Evolutionary conservation across 1,284 basidiomycete genomes (phyloP).

Genomic region (Boletellus deceptivus): DNA sequence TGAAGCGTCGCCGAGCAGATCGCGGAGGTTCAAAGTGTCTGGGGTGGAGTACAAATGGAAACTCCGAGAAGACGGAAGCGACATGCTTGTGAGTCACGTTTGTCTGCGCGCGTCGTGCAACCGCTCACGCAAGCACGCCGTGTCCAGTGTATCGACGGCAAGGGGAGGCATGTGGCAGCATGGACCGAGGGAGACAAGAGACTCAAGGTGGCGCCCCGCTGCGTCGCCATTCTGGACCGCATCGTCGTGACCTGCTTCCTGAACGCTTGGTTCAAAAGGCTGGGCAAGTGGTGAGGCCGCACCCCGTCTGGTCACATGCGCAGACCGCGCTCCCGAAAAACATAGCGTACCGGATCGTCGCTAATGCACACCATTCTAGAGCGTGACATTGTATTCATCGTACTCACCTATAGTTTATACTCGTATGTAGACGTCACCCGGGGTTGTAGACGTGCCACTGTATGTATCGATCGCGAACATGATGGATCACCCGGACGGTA

Average conservation of each 20-base stretch:
- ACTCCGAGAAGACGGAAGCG: constrained; percentile 41
- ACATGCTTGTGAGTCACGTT: constrained; percentile 45
- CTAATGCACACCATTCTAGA: neutral
- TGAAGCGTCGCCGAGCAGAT: constrained; percentile 33
- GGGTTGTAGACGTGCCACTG: too few relatives aligned
- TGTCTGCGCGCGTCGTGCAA: neutral
- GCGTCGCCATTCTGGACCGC: constrained; percentile 47
- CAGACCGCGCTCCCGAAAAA: neutral
- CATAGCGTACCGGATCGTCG: too few relatives aligned
- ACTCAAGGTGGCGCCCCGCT: constrained; percentile 42
- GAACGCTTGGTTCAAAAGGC: constrained; percentile 50
- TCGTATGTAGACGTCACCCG: constrained; percentile 10
- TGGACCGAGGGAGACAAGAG: constrained; percentile 44
- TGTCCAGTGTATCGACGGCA: constrained; percentile 49
- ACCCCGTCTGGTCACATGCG: neutral
- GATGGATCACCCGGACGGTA: too few relatives aligned
- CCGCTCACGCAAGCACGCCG: neutral
- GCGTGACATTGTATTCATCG: constrained; percentile 12
- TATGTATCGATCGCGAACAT: too few relatives aligned
- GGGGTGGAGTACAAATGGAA: constrained; percentile 62
- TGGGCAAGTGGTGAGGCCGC: constrained; percentile 40
- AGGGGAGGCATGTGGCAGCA: constrained; percentile 46
- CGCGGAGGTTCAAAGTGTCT: constrained; percentile 52
- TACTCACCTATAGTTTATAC: constrained; percentile 19
- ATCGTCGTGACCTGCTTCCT: constrained; percentile 56